Percentiles rank a stretch among this genome's conserved stretches.
phyloP scores from a whole-genome alignment of 1,139 yeast genomes.

The Groenewaldozyma auringiensis region DNA sequence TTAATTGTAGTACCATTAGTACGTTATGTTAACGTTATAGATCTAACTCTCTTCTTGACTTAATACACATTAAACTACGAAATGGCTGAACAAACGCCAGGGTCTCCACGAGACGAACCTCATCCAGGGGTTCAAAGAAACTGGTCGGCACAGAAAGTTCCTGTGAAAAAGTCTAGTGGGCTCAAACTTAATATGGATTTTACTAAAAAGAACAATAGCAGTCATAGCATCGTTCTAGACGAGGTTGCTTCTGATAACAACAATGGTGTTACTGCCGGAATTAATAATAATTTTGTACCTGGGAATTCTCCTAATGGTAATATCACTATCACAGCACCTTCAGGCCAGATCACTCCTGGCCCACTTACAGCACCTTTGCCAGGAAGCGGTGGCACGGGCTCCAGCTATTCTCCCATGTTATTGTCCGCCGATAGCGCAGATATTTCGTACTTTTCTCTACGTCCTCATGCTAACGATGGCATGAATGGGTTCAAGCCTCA shows the following conservation, averaged over 20 bases:
- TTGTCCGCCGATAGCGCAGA: not conserved
- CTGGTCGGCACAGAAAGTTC: not conserved
- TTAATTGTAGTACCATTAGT: no score
- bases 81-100: conserved; percentile 3
- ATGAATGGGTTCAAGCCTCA: not conserved
- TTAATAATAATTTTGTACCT: not conserved
- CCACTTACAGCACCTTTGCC: conserved; percentile 1
- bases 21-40: no score
- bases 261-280: not conserved
- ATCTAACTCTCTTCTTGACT: no score
- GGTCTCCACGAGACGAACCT: not conserved
- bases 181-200: not conserved
- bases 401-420: not conserved
- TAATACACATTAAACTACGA: no score
- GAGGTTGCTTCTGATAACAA: no score
- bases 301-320: not conserved
- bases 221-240: no score
- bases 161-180: not conserved
- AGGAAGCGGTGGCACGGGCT: not conserved
- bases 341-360: not conserved
- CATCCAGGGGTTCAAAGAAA: not conserved
- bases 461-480: not conserved
- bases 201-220: not conserved
- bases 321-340: not conserved
- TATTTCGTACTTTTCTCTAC: not conserved